Conservation (phyloP, 495 filamentous ascomycete genomes). For the Endocarpon pusillum region DNA sequence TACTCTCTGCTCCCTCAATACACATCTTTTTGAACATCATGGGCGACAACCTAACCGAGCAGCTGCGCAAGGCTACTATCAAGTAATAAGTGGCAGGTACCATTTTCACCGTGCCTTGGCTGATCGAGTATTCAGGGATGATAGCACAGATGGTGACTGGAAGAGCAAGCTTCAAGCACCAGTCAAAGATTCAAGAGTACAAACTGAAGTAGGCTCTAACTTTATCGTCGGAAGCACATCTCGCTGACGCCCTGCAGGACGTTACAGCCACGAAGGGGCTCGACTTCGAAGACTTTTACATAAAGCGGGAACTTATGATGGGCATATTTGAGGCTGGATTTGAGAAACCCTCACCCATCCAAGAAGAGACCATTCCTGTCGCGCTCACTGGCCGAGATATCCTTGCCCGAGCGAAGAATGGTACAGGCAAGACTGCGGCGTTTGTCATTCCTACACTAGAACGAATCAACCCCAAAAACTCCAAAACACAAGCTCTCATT, state of each 20-base stretch:
- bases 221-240: conserved; percentile 5
- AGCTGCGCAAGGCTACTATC: conserved; percentile 39
- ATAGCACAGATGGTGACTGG: conserved; percentile 46
- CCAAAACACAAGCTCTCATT: conserved; percentile 89
- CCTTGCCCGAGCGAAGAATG: conserved; percentile 91
- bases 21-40: conserved; percentile 21
- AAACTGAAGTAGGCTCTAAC: conserved; percentile 62
- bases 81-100: not conserved
- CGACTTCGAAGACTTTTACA: conserved; percentile 91
- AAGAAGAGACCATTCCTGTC: conserved; percentile 97
- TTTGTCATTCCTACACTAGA: conserved; percentile 94
- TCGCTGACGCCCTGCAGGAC: conserved; percentile 42
- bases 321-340: conserved; percentile 98
- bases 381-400: conserved; percentile 91
- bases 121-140: conserved; percentile 31
- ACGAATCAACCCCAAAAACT: conserved; percentile 86
- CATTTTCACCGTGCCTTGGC: conserved; percentile 1
- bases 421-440: conserved; percentile 94
- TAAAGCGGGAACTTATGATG: conserved; percentile 91
- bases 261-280: conserved; percentile 93
- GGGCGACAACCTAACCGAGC: conserved; percentile 44
- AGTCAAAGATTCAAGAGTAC: conserved; percentile 68
- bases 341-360: conserved; percentile 95
- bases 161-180: conserved; percentile 64
- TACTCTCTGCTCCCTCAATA: no score